Evolutionary conservation across 1,139 yeast species (phyloP).

Genomic region (Taphrina confusa): DNA sequence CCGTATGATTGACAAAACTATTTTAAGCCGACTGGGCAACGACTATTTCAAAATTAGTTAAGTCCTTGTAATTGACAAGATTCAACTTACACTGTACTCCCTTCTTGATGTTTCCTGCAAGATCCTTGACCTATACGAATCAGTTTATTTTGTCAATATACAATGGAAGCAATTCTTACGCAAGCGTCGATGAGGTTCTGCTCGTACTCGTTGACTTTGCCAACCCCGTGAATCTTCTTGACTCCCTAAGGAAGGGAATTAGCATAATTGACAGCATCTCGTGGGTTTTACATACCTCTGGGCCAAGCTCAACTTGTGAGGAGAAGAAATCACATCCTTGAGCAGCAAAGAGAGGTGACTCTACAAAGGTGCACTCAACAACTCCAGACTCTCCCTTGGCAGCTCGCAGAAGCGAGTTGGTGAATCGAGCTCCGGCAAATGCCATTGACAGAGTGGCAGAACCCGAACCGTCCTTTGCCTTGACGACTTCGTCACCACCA

Average conservation of each 20-base stretch:
- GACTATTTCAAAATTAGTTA: not conserved
- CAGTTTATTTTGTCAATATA: not conserved
- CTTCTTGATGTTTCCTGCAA: conserved; percentile 65
- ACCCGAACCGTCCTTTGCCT: conserved; percentile 98
- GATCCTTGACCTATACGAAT: conserved; percentile 45
- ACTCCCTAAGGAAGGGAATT: conserved; percentile 60
- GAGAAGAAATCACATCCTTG: conserved; percentile 93
- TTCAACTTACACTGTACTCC: conserved; percentile 48
- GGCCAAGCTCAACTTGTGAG: conserved; percentile 84
- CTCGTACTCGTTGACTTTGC: conserved; percentile 81
- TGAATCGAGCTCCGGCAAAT: conserved; percentile 78
- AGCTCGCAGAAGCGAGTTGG: conserved; percentile 55
- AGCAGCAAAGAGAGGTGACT: conserved; percentile 74
- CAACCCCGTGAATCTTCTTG: conserved; percentile 70
- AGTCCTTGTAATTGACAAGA: too few species aligned
- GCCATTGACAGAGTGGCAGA: conserved; percentile 99
- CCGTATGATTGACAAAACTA: not conserved
- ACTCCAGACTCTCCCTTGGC: conserved; percentile 53
- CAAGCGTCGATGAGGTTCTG: conserved; percentile 58
- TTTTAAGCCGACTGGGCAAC: conserved; percentile 5
- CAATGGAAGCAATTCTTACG: not conserved
- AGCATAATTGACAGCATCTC: not conserved
- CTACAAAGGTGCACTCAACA: conserved; percentile 64
- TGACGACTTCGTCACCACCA: conserved; percentile 98
- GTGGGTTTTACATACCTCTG: conserved; percentile 45